Evolutionary conservation across 2,329 filamentous ascomycete species (phyloP).

Genomic region (Ophiostoma australiae): DNA sequence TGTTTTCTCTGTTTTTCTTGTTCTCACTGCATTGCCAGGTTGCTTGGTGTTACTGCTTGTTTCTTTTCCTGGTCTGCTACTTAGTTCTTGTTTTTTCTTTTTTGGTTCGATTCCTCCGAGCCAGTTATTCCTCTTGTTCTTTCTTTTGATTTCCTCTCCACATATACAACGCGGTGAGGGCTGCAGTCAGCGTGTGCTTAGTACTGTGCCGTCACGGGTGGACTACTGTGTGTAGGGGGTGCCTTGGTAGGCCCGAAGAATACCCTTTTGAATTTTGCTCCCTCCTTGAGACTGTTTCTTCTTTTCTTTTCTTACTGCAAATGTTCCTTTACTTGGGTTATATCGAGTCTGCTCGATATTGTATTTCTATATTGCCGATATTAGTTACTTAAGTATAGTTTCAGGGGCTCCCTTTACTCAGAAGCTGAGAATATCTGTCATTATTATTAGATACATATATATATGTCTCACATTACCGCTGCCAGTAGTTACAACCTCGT

Average conservation of each 20-base stretch:
- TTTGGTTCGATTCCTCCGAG: background rate
- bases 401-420: too few species aligned
- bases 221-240: background rate
- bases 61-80: background rate
- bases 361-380: too few species aligned
- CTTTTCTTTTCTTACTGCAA: background rate
- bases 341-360: too few species aligned
- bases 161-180: background rate
- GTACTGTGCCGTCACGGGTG: background rate
- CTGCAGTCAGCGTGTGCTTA: too few species aligned
- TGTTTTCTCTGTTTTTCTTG: background rate
- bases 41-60: background rate
- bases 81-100: background rate
- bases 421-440: too few species aligned
- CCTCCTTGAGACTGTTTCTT: background rate
- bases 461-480: too few species aligned
- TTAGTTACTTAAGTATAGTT: too few species aligned
- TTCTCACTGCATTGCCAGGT: background rate
- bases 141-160: background rate
- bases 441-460: too few species aligned
- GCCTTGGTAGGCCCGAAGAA: conserved; percentile 9
- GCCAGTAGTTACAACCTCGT: too few species aligned
- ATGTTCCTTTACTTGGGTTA: too few species aligned
- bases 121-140: background rate
- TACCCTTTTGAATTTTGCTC: conserved; percentile 16